A percentile compares a stretch with the other conserved stretches of the same genome.
Evolutionary conservation across 169 alveolate species (phyloP).

Genomic region (Cryptosporidium viatorum): DNA sequence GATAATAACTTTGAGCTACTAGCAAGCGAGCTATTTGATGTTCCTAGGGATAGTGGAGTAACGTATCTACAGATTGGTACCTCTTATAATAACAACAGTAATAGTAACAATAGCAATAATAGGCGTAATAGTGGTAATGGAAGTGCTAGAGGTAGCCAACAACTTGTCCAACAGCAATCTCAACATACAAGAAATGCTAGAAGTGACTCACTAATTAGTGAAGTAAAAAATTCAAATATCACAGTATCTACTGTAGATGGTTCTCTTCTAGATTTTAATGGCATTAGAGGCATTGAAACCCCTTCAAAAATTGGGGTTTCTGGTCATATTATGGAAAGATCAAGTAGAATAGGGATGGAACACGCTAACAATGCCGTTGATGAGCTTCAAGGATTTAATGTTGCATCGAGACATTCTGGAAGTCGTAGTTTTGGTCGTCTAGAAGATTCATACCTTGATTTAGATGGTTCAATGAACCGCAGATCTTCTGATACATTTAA

Average conservation of each 20-base stretch:
- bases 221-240: neutral
- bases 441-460: slow-evolving; percentile 42
- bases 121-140: neutral
- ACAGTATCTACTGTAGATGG: neutral
- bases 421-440: slow-evolving; percentile 20
- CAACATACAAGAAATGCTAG: slow-evolving; percentile 26
- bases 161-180: slow-evolving; percentile 14
- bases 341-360: slow-evolving; percentile 3
- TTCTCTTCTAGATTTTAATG: neutral
- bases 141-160: slow-evolving; percentile 28
- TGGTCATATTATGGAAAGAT: neutral
- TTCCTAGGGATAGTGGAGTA: slow-evolving; percentile 39
- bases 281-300: slow-evolving; percentile 1
- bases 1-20: slow-evolving; percentile 61
- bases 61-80: slow-evolving; percentile 25
- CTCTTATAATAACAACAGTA: neutral
- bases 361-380: neutral
- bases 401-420: neutral
- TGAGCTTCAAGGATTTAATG: slow-evolving; percentile 9
- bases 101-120: neutral
- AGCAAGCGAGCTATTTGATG: slow-evolving; percentile 40
- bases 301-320: slow-evolving; percentile 9
- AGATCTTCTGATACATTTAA: slow-evolving; percentile 32
- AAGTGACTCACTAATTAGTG: slow-evolving; percentile 57
- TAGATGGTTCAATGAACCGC: slow-evolving; percentile 43